Evolutionary conservation across 139 green algal species (phyloP).

Genomic region (Pycnococcus provasolii): DNA sequence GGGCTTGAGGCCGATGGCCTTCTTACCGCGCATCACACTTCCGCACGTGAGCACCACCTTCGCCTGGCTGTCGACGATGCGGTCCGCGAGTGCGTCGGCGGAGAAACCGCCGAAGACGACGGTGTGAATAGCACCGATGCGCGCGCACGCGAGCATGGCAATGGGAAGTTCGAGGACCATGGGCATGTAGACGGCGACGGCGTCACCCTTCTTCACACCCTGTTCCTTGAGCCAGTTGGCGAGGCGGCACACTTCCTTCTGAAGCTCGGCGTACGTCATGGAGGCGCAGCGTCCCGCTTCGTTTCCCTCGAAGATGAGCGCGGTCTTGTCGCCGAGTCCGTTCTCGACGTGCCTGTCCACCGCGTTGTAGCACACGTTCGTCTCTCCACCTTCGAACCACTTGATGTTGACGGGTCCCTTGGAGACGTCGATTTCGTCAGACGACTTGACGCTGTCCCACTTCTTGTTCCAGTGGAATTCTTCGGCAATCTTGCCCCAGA

Average conservation of each 20-base stretch:
- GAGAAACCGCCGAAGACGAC: slow-evolving; percentile 95
- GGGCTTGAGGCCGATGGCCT: slow-evolving; percentile 70
- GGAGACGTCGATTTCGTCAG: slow-evolving; percentile 62
- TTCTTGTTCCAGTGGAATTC: slow-evolving; percentile 81
- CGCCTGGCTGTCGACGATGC: slow-evolving; percentile 49
- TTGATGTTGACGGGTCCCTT: slow-evolving; percentile 21
- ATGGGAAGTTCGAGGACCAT: slow-evolving; percentile 84
- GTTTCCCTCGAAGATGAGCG: slow-evolving; percentile 76
- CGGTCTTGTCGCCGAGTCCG: slow-evolving; percentile 45
- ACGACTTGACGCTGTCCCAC: slow-evolving; percentile 26
- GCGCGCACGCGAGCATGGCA: slow-evolving; percentile 73
- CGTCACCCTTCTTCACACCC: slow-evolving; percentile 72
- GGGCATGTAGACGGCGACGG: slow-evolving; percentile 90
- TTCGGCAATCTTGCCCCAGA: slow-evolving; percentile 73
- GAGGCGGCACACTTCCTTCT: slow-evolving; percentile 39
- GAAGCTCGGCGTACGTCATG: slow-evolving; percentile 63
- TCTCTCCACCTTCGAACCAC: slow-evolving; percentile 67
- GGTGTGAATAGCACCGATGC: slow-evolving; percentile 84
- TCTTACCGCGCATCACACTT: slow-evolving; percentile 63
- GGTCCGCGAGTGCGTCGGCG: slow-evolving; percentile 66
- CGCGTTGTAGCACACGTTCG: slow-evolving; percentile 78
- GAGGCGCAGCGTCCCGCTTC: slow-evolving; percentile 42
- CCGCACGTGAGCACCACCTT: slow-evolving; percentile 57
- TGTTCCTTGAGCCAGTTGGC: slow-evolving; percentile 71
- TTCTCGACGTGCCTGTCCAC: slow-evolving; percentile 61